Evolutionary conservation across 768 basidiomycete genomes (phyloP), one percentile per base, ranked within the genome.

Genomic region (Suillus fuscotomentosus): DNA sequence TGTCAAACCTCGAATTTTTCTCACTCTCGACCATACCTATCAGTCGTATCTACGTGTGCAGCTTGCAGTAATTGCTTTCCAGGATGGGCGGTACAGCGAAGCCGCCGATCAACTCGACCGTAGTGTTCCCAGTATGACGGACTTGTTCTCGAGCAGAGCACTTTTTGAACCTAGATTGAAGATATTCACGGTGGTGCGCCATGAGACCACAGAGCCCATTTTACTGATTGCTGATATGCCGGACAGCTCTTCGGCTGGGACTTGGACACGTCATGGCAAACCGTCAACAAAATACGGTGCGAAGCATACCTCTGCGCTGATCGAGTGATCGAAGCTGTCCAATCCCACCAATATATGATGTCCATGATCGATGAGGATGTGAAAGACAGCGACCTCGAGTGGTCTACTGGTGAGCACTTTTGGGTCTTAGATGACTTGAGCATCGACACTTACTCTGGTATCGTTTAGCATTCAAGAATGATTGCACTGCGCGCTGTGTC

Each of bases 171-270:
- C 51, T 31, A 31, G 27, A 53, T 31, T 53, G 27, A 34, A 17
- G 17, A 53, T 53, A 53, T 53, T 53, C 27, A 53, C 51, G 51
- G 51, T 53, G 51, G 51, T 53, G 17, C 51, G 51, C 15, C 9
- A 20, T 15, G 15, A 53, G 9, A 4, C 9, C 51, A 31, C 15
- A 17, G 27, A 4, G 14, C 4, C 17, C 31, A 31, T 20, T 53
- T 51, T 17, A 51, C 51, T 34, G 15, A 53, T 17, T 17, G 24
- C 27, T 27, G 50, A 53, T 31, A 31, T 53, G 31, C 4, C 1
- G 50, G 9, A 53, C 50, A 53, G 51, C 51, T 53, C 51, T 53
- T 53, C 51, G 51, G 27, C 27, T 53, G 51, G 51, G 27, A 53
- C 17, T 31, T 53, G 17, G 9, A 53, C 10, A 20, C 17, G 15